phyloP scores from a whole-genome alignment of 2,329 filamentous ascomycete species.

The Podosphaera leucotricha region DNA sequence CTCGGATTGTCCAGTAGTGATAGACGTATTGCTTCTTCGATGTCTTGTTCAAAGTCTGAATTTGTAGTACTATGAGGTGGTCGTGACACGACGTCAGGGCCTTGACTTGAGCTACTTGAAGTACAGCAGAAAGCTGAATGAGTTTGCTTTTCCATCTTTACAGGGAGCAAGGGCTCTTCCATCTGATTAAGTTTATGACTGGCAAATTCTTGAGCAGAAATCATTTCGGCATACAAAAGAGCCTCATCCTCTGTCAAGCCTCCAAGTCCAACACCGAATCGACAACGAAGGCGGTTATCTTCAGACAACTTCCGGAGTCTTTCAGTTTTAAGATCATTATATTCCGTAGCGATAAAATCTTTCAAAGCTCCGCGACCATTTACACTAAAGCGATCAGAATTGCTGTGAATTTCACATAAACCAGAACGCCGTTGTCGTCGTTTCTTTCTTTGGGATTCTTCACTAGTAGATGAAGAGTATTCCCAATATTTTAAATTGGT shows the following conservation, averaged over 20 bases:
- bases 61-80: conserved; percentile 16
- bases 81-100: neutral
- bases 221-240: conserved; percentile 38
- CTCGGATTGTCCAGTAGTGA: conserved; percentile 29
- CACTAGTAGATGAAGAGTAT: conserved; percentile 53
- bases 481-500: conserved; percentile 81
- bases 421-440: conserved; percentile 46
- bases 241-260: conserved; percentile 43
- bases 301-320: conserved; percentile 43
- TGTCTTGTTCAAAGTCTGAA: conserved; percentile 31
- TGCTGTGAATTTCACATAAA: conserved; percentile 33
- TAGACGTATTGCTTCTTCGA: conserved; percentile 37
- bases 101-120: conserved; percentile 17
- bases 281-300: conserved; percentile 42
- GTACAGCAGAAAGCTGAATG: neutral
- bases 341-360: conserved; percentile 71
- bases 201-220: conserved; percentile 35
- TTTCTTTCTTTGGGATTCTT: conserved; percentile 53
- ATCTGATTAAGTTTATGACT: conserved; percentile 31
- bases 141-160: neutral
- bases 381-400: conserved; percentile 31
- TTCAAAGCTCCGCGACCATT: conserved; percentile 45
- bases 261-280: conserved; percentile 64
- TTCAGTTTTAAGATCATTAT: conserved; percentile 54
- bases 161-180: conserved; percentile 9